Conservation (phyloP, 1,139 yeast species). For the Saccharomyces hybrid region DNA sequence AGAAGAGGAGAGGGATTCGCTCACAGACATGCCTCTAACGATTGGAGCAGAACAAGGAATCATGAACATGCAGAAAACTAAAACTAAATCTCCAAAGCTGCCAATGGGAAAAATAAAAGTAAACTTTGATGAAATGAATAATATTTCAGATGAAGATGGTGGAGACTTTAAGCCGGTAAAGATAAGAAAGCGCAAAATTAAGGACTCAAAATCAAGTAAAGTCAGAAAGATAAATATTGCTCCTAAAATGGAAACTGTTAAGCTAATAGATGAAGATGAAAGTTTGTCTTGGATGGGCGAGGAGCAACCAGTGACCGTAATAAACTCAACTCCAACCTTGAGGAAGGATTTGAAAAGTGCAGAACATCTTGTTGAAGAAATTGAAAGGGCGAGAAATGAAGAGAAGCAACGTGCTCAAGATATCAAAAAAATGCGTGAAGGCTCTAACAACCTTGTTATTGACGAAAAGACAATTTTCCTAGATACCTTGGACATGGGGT, state of each 20-base stretch:
- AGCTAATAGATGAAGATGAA: conserved; percentile 35
- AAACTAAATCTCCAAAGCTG: not conserved
- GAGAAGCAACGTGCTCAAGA: conserved; percentile 22
- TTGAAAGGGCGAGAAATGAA: conserved; percentile 35
- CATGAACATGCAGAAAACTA: not conserved
- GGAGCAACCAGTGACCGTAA: conserved; percentile 34
- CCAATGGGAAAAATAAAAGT: conserved; percentile 16
- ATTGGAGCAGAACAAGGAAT: conserved; percentile 13
- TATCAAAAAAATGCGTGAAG: conserved; percentile 17
- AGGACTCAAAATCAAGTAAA: conserved; percentile 8
- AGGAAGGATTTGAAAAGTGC: conserved; percentile 32
- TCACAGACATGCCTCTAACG: conserved; percentile 10
- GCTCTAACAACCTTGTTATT: conserved; percentile 36
- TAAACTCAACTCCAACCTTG: conserved; percentile 32
- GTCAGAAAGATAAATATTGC: conserved; percentile 14
- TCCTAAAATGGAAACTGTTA: conserved; percentile 27
- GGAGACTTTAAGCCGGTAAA: conserved; percentile 28
- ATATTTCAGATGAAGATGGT: conserved; percentile 20
- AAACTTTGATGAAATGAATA: conserved; percentile 10
- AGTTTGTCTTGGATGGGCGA: conserved; percentile 39
- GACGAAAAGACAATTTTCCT: conserved; percentile 59
- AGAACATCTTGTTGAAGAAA: conserved; percentile 44
- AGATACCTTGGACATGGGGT: conserved; percentile 31
- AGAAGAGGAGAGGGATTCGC: conserved; percentile 32
- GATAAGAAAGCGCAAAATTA: conserved; percentile 26